Evolutionary conservation across 179 eudicot genomes (phyloP), one percentile per base, ranked within the genome.

Genomic region (Pouteria campechiana): DNA sequence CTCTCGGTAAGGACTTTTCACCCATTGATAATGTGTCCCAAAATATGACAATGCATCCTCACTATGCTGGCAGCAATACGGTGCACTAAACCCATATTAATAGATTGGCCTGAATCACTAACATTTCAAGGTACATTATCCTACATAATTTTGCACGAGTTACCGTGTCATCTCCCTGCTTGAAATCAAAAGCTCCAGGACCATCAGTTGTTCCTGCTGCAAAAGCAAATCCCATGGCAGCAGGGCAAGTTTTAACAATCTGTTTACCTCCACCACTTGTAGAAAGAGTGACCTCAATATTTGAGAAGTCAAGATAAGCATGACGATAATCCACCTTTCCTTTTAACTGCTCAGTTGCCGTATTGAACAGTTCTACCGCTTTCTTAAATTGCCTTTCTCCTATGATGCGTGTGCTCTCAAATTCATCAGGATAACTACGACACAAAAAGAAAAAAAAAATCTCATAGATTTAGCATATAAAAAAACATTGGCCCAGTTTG

Each of bases 181-280:
- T 73, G 62, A 90, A 90, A 58, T 89, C 95, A 68, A 89, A 89
- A 50, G 93, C 97, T 47, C 97, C 97, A 28, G 97, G 97, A 33
- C 95, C 95, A 68, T 89, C 97, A 5, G 97, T 89, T 13, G 97
- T 89, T 50, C 97, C 97, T 23, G 97, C 98, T 52, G 98, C 98
- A 70, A 90, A 90, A 44, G 74, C 96, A 67, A 90, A 90, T 16
- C 98, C 98, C 98, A 86, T 82, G 25, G 96, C 95, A 44, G 98
- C 98, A 32, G 96, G 98, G 43, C 98, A 90, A 15, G 96, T 90
- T 63, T 71, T 76, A 17, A 77, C 92, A 18, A 40, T 65, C 32
- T 79, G 73, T 61, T 13, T 46, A 9, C 70, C 74, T 31, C 83
- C 93, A 42, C 73, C 90, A 29, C 58, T 53, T 55, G 67, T 76